Evolutionary conservation across 169 alveolate genomes (phyloP), one percentile per base, ranked within the genome.

Genomic region (Theileria luwenshuni): DNA sequence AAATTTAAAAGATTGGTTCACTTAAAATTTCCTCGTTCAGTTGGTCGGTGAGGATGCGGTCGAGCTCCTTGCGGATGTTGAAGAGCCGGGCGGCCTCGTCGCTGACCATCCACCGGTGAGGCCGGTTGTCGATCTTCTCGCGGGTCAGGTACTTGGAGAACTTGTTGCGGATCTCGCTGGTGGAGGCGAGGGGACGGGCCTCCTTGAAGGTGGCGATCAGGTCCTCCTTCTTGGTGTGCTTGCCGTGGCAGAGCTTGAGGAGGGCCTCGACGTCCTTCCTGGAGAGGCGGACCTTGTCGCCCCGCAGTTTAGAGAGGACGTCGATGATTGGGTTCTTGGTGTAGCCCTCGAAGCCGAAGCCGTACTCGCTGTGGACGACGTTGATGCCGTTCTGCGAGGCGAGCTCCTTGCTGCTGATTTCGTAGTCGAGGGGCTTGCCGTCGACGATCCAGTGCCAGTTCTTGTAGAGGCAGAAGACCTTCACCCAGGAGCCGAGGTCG

Each of bases 381-480:
- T 23, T 61, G 33, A 79, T 71, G 5, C 87, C 87, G 38, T 79
- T 71, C 23, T 79, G 52, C 58, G 21, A 21, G 15, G 87, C 87
- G 67, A 54, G 62, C 35, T 79, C 79, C 47, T 48, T 43, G 47
- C 77, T 79, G 77, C 77, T 68, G 23, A 74, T 41, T 17, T 79
- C 76, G 38, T 71, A 45, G 43, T 38, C 30, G 45, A 68, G 77
- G 15, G 87, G 77, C n/a, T 68, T 69, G 17, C 87, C 87, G 49
- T 79, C 87, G 21, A 79, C 71, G 10, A 79, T 79, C 87, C 87
- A 79, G 77, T 79, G 87, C 87, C 87, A 79, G 77, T 79, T 59
- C 17, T 35, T 41, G 68, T 79, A 32, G 19, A 71, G 8, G 68
- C 87, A 79, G 47, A 19, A 79, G 33, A 79, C 87, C 83, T 79